Percentiles rank a stretch among this genome's conserved stretches.
Conservation (phyloP, 75 land plant species). For the Larix kaempferi region DNA sequence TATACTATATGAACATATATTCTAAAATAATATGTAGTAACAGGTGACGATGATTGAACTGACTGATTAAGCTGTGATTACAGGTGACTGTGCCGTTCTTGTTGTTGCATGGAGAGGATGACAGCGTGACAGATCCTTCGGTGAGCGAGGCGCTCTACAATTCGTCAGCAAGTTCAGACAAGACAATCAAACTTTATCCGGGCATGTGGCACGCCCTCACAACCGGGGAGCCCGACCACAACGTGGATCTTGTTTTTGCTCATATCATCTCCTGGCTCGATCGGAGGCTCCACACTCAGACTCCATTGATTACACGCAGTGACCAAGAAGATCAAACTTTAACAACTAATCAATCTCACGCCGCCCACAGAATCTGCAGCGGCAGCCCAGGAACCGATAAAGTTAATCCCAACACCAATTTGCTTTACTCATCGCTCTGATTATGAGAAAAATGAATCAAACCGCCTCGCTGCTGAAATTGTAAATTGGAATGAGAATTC, state of each 20-base stretch:
- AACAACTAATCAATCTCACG: background rate
- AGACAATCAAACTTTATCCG: constrained; percentile 62
- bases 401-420: background rate
- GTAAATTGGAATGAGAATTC: too few relatives aligned
- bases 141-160: constrained; percentile 72
- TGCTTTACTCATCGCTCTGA: background rate
- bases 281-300: background rate
- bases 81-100: constrained; percentile 80
- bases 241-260: constrained; percentile 54
- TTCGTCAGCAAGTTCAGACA: constrained; percentile 56
- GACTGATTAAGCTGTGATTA: background rate
- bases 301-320: background rate
- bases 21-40: too few relatives aligned
- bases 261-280: constrained; percentile 69
- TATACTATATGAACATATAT: too few relatives aligned
- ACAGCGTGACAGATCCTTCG: constrained; percentile 73
- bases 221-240: constrained; percentile 72
- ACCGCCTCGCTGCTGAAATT: too few relatives aligned
- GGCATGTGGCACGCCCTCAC: constrained; percentile 87
- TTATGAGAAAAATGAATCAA: background rate
- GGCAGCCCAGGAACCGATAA: too few relatives aligned
- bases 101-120: constrained; percentile 74
- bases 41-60: background rate
- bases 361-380: background rate
- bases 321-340: background rate